These are phyloP conservation scores for Penicillium thymicola DNA, from an alignment of 2,329 filamentous ascomycete genomes.

Conservation along the genomic window DNA sequence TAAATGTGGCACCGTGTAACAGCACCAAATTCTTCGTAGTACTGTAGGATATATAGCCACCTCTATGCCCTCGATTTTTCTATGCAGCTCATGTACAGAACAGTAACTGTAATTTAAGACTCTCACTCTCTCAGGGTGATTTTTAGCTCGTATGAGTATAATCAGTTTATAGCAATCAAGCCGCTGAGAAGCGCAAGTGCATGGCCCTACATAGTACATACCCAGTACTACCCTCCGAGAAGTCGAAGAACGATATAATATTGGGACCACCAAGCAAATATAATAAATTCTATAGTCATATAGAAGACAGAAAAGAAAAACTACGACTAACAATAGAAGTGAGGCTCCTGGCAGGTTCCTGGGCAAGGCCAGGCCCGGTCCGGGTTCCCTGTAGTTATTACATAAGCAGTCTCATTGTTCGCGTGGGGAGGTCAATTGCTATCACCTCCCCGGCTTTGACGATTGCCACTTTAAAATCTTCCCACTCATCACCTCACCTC, in stretches of 20 bases:
- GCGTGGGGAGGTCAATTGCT: constrained; percentile 4
- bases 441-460: constrained; percentile 4
- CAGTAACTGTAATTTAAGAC: neutral
- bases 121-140: neutral
- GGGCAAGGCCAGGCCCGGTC: neutral
- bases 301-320: neutral
- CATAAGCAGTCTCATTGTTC: constrained; percentile 3
- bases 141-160: neutral
- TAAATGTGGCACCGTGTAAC: neutral
- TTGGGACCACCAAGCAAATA: no score
- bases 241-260: neutral
- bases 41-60: neutral
- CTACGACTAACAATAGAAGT: neutral
- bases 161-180: neutral
- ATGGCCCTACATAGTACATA: neutral
- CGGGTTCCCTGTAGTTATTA: neutral
- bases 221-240: neutral
- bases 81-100: neutral
- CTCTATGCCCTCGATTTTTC: neutral
- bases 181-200: neutral
- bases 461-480: constrained; percentile 6
- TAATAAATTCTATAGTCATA: neutral
- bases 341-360: neutral
- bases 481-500: neutral
- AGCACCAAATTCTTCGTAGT: neutral